phyloP scores from a whole-genome alignment of 2,329 filamentous ascomycete species.

The Xylaria sp. region DNA sequence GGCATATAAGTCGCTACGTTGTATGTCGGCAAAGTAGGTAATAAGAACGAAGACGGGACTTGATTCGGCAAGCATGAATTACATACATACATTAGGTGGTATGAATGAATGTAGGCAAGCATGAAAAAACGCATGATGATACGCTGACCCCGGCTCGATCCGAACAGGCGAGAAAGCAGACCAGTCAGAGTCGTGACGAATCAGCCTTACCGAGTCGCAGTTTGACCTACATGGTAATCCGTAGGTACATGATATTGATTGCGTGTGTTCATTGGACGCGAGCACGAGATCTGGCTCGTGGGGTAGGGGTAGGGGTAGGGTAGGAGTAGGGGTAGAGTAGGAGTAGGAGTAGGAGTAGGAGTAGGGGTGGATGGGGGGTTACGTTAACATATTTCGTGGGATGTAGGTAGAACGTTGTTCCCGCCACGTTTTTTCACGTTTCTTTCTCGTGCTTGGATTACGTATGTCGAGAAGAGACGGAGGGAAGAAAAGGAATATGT shows the following conservation, averaged over 20 bases:
- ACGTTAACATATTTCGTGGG: no score
- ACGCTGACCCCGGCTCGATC: slow-evolving; percentile 4
- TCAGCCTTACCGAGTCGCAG: not conserved
- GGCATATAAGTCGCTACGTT: no score
- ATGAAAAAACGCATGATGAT: slow-evolving; percentile 1
- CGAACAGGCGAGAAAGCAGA: not conserved
- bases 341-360: no score
- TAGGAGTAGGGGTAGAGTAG: no score
- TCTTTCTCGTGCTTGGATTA: not conserved
- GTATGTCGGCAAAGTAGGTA: not conserved
- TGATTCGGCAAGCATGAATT: not conserved
- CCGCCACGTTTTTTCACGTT: not conserved
- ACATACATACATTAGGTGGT: not conserved
- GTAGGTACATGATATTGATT: no score
- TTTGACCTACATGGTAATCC: not conserved
- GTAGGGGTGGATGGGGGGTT: no score
- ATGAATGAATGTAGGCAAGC: not conserved
- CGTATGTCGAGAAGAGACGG: not conserved
- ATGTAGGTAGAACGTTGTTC: not conserved
- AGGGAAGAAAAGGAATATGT: not conserved
- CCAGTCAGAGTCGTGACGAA: not conserved
- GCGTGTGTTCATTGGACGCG: not conserved
- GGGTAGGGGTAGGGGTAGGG: no score
- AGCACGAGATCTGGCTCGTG: not conserved
- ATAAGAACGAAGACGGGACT: not conserved